A percentile compares a stretch with the other conserved stretches of the same genome.
These are phyloP conservation scores for Panicum miliaceum DNA, from an alignment of 176 grass and related monocot genomes.

Conservation along the genomic window DNA sequence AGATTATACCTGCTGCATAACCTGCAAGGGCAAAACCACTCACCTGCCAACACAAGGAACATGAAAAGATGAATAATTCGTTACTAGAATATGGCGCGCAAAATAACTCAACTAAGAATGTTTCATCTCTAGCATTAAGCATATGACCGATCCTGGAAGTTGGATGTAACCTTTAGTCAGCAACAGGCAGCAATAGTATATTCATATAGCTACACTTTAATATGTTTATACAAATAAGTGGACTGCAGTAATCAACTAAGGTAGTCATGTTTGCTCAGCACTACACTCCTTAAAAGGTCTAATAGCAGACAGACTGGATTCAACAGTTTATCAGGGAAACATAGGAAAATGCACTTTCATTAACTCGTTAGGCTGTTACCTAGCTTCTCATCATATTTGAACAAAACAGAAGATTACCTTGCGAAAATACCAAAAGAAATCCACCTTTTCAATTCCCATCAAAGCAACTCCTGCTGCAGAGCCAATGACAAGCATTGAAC, in stretches of 20 bases:
- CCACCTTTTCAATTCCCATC: slow-evolving; percentile 98
- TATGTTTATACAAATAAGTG: not conserved
- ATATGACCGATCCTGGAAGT: not conserved
- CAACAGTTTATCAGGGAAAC: slow-evolving; percentile 7
- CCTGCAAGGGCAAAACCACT: slow-evolving; percentile 95
- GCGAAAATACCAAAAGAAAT: slow-evolving; percentile 99
- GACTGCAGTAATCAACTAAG: not conserved
- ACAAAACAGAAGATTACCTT: slow-evolving; percentile 65
- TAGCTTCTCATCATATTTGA: slow-evolving; percentile 5
- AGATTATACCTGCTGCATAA: slow-evolving; percentile 83
- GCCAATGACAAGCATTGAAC: slow-evolving; percentile 97
- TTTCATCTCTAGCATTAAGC: not conserved
- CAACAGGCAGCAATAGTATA: not conserved
- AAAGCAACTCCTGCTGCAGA: slow-evolving; percentile 96
- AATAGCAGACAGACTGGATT: slow-evolving; percentile 12
- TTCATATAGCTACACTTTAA: not conserved
- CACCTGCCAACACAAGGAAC: slow-evolving; percentile 63
- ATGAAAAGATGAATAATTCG: not conserved
- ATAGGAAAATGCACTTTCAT: slow-evolving; percentile 1
- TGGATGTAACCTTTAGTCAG: not conserved
- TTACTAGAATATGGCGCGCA: not conserved
- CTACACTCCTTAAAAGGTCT: slow-evolving; percentile 18
- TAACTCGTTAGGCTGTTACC: not conserved
- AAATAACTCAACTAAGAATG: not conserved
- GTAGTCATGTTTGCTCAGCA: slow-evolving; percentile 24